Base-by-base conservation (phyloP, 768 basidiomycete genomes). In the Rhodosporidiobolus odoratus region DNA sequence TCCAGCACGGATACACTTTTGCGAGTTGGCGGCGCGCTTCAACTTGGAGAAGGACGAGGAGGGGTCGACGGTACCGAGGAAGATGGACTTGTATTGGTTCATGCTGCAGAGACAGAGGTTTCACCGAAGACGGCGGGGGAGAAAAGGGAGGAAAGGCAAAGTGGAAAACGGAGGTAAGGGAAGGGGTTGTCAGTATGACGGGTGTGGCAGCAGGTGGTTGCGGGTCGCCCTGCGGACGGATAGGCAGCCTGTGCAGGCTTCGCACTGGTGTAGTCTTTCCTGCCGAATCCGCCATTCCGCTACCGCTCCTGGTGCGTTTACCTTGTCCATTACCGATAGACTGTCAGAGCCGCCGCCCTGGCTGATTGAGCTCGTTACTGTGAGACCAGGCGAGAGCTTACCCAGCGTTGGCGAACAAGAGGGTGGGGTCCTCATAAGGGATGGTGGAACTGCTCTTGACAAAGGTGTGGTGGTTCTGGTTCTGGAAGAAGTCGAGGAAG, bases 1-100 rank as follows among this genome's bases (percentile, higher is more conserved):
- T 41, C 96, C 96, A 3, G 96, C 96, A 66, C 96, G 85, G 75
- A 99, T 99, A 80, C 96, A 99, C 81, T 99, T 99, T 80, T 99
- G 96, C 60, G 86, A 88, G 82, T 98, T 99, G 80, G 89, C 92
- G 3, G 94, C 96, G 77, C 96, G 89, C 79, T 88, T 92, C 72
- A 96, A 83, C 78, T 90, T 93, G 66, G 90, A 85, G 76, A 96
- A 85, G 52, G 92, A 90, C 2, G 94, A 96, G 75, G 92, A 84
- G 38, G 95, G 93, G 81, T 98, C 96, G 71, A 95, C 92, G 10
- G 90, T 97, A 74, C 95, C 95, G n/a, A 99, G 85, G 80, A 99
- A 98, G 72, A 99, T 91, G 52, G 91, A 82, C 82, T 99, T 98
- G 84, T 90, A 98, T 89, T 98, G 80, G 61, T 81, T 81, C 80